Percentiles rank a stretch among this genome's conserved stretches.
Conservation (phyloP, 2,329 filamentous ascomycete genomes). For the Epichloe sp. region DNA sequence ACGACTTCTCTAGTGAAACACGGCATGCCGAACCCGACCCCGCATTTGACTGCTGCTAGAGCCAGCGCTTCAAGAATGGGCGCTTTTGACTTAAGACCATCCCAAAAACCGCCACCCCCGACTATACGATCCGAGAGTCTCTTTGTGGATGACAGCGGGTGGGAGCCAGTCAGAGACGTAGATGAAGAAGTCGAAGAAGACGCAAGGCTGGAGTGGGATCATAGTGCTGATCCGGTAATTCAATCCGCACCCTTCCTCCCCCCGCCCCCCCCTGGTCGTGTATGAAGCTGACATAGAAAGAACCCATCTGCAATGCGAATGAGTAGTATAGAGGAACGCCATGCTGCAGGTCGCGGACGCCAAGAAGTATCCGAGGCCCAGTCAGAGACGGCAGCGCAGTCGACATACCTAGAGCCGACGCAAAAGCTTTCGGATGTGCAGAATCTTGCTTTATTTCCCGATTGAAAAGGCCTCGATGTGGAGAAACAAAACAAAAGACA, state of each 20-base stretch:
- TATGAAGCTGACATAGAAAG: slow-evolving; percentile 23
- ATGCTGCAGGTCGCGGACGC: slow-evolving; percentile 10
- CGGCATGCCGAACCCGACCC: slow-evolving; percentile 15
- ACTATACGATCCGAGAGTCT: slow-evolving; percentile 53
- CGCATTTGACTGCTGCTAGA: slow-evolving; percentile 21
- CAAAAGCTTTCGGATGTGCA: slow-evolving; percentile 59
- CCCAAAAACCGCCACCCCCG: slow-evolving; percentile 40
- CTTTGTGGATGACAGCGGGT: slow-evolving; percentile 65
- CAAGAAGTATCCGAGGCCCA: slow-evolving; percentile 10
- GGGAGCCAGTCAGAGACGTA: slow-evolving; percentile 53
- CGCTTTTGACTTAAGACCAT: slow-evolving; percentile 35
- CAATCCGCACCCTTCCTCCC: background rate
- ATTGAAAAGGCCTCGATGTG: slow-evolving; percentile 11
- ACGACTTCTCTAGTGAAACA: background rate
- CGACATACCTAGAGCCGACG: slow-evolving; percentile 49
- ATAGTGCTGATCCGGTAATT: slow-evolving; percentile 49
- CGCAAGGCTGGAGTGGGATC: slow-evolving; percentile 62
- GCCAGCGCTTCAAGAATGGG: slow-evolving; percentile 23
- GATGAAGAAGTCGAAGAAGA: slow-evolving; percentile 52
- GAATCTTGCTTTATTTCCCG: slow-evolving; percentile 29
- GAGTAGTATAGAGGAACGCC: slow-evolving; percentile 22
- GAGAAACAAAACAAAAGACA: background rate
- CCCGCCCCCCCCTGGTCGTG: background rate
- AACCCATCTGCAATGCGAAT: slow-evolving; percentile 31
- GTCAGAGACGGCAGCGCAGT: slow-evolving; percentile 11